Percentiles rank a stretch among this genome's conserved stretches.
These are phyloP conservation scores for Didymella keratinophila DNA, from an alignment of 2,329 filamentous ascomycete species.

Conservation along the genomic window DNA sequence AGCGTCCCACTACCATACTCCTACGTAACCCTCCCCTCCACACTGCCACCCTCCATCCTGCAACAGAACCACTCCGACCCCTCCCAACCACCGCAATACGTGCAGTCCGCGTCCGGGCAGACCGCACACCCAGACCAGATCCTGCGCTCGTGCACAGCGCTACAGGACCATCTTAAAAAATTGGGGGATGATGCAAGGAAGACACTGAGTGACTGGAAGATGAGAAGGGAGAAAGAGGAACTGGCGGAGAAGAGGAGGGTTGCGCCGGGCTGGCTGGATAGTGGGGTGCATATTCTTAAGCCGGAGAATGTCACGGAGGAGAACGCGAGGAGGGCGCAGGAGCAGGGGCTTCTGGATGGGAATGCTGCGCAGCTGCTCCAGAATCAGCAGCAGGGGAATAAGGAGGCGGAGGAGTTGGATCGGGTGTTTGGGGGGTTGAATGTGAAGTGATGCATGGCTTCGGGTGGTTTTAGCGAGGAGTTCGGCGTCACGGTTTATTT, in stretches of 20 bases:
- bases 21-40: constrained; percentile 88
- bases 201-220: constrained; percentile 74
- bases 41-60: constrained; percentile 77
- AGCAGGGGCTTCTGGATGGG: constrained; percentile 46
- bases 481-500: background rate
- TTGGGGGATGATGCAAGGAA: constrained; percentile 72
- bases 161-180: constrained; percentile 77
- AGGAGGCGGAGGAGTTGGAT: constrained; percentile 67
- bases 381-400: constrained; percentile 35
- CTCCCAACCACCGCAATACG: constrained; percentile 78
- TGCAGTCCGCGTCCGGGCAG: constrained; percentile 77
- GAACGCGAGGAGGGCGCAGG: constrained; percentile 55
- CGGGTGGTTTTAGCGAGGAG: constrained; percentile 15
- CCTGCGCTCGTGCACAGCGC: constrained; percentile 77
- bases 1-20: constrained; percentile 94
- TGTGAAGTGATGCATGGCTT: constrained; percentile 6
- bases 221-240: constrained; percentile 69
- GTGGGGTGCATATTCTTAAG: constrained; percentile 69
- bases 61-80: constrained; percentile 46
- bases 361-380: background rate
- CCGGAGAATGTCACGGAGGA: constrained; percentile 65
- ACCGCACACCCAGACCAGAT: constrained; percentile 87
- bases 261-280: constrained; percentile 82
- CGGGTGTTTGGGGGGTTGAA: constrained; percentile 72
- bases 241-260: constrained; percentile 80